A percentile compares a stretch with the other conserved stretches of the same genome.
Evolutionary conservation across 805 yeast genomes (phyloP).

Genomic region (Myxozyma udenii): DNA sequence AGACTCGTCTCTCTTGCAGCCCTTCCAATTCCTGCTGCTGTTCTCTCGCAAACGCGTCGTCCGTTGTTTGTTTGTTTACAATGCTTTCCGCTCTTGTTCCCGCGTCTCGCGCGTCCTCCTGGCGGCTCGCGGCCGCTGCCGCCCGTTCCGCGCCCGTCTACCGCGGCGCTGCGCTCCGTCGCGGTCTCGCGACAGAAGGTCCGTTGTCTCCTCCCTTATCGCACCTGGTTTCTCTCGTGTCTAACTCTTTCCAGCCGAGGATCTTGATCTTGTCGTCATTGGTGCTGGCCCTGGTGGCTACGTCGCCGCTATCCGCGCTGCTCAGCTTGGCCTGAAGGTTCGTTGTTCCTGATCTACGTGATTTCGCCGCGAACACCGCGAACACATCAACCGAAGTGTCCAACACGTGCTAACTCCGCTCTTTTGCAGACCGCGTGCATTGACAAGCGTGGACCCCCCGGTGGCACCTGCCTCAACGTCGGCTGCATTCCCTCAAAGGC

Average conservation of each 20-base stretch:
- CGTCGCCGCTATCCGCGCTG: conserved; percentile 98
- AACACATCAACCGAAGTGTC: not conserved
- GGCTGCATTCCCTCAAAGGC: conserved; percentile 99
- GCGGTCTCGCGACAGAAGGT: conserved; percentile 28
- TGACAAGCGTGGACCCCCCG: conserved; percentile 93
- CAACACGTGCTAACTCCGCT: not conserved
- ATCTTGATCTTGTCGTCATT: conserved; percentile 88
- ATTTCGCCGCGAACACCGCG: not conserved
- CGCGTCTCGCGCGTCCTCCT: conserved; percentile 3
- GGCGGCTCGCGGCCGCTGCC: conserved; percentile 15
- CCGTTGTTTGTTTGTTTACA: not conserved
- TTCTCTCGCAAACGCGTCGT: no score
- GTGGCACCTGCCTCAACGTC: conserved; percentile 98
- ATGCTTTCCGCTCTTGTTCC: conserved; percentile 12
- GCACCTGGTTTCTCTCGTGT: not conserved
- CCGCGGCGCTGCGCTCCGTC: conserved; percentile 12
- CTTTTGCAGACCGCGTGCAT: conserved; percentile 72
- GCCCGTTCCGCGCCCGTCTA: conserved; percentile 3
- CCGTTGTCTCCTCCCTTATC: not conserved
- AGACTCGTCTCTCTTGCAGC: not conserved
- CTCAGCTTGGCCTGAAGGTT: conserved; percentile 80
- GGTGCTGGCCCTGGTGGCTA: conserved; percentile 99
- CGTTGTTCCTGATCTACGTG: not conserved
- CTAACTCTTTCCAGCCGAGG: conserved; percentile 32
- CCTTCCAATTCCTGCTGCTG: not conserved